Evolutionary conservation across 345 rosid species (phyloP), one percentile per base, ranked within the genome.

Genomic region (Carallia pectinifolia): DNA sequence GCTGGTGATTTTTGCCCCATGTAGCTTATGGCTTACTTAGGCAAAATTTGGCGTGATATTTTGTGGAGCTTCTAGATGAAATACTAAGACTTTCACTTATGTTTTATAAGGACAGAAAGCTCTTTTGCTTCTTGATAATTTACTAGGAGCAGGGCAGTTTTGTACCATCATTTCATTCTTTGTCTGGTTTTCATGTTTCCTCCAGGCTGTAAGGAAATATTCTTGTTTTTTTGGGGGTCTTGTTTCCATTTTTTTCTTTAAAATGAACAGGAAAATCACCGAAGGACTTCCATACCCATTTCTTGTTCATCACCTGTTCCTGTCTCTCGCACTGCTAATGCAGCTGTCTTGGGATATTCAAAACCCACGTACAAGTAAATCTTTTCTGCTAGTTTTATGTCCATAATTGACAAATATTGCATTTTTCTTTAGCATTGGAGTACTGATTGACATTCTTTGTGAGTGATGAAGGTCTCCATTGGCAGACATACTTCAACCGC

Each of bases 401-500:
- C 5, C 27, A 59, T 13, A 4, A 40, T 64, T 68, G 33, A 50
- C 75, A 52, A 53, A 70, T 76, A 54, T 12, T 53, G 50, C 73
- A 44, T 4, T 12, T 18, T 34, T 16, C 16, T 63, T 70, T 13
- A 1, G 18, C 56, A 12, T 48, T 38, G 10, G n/a, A 53, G 56
- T 13, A 69, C 81, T 77, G 74, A 82, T 68, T 75, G 48, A 37
- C 71, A 55, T 70, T 39, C 23, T 60, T 62, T 62, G 27, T 71
- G 47, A 61, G 37, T 79, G 67, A 71, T 79, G 67, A 71, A 90
- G 96, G 81, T 88, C 92, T 66, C 85, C 94, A 7, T 58, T 88
- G 74, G 81, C 85, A 62, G 81, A 83, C 70, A 44, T 81, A 61
- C 79, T 90, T 74, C 88, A 83, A 71, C 79, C 80, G 13, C 82